Percentiles rank a stretch among this genome's conserved stretches.
These are phyloP conservation scores for Zasmidium cellare DNA, from an alignment of 2,329 filamentous ascomycete species.

Conservation along the genomic window DNA sequence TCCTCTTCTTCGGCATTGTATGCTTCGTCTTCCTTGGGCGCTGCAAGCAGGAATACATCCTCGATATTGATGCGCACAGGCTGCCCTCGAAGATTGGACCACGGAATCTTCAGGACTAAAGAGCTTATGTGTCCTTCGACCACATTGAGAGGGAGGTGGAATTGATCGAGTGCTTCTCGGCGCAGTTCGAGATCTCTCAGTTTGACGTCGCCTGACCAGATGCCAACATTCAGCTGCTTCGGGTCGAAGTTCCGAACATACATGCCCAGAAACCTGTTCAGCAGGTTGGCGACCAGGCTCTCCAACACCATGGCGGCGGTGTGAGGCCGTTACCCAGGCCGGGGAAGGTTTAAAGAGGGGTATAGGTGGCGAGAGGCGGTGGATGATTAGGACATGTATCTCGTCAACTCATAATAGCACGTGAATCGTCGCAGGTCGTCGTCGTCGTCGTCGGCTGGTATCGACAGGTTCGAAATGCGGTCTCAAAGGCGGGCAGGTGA, in stretches of 20 bases:
- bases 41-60: slow-evolving; percentile 93
- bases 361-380: neutral
- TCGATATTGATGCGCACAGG: slow-evolving; percentile 94
- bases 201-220: slow-evolving; percentile 98
- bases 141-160: slow-evolving; percentile 94
- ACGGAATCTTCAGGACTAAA: slow-evolving; percentile 90
- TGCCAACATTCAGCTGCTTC: slow-evolving; percentile 95
- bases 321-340: slow-evolving; percentile 71
- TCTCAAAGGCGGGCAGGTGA: neutral
- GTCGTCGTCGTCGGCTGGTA: neutral
- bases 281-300: slow-evolving; percentile 90
- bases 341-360: slow-evolving; percentile 38
- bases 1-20: slow-evolving; percentile 94
- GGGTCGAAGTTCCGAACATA: slow-evolving; percentile 99
- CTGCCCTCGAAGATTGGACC: slow-evolving; percentile 93
- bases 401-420: slow-evolving; percentile 13
- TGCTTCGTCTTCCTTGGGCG: slow-evolving; percentile 90
- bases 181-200: slow-evolving; percentile 89
- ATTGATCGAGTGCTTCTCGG: slow-evolving; percentile 91
- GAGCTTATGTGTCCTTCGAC: slow-evolving; percentile 91
- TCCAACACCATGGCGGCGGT: slow-evolving; percentile 77
- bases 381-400: neutral
- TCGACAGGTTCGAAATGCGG: neutral
- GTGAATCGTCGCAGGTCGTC: slow-evolving; percentile 2
- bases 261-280: slow-evolving; percentile 99